Conservation (phyloP, 345 rosid genomes). For the Hibiscus syriacus region DNA sequence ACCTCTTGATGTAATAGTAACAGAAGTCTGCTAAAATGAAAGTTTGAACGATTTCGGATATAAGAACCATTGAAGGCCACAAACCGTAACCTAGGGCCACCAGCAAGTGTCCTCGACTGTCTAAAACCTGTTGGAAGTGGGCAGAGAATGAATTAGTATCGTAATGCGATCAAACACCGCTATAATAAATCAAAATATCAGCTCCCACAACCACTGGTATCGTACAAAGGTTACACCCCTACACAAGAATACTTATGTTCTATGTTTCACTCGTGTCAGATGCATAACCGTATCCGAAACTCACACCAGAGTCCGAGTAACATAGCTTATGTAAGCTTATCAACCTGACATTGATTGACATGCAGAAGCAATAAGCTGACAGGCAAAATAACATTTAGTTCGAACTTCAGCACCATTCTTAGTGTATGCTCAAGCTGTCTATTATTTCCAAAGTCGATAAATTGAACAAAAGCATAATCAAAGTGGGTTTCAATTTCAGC, state of each 20-base stretch:
- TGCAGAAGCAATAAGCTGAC: too few species aligned
- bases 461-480: background rate
- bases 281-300: too few species aligned
- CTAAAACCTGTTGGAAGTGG: conserved; percentile 61
- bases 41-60: conserved; percentile 95
- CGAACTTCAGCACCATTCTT: background rate
- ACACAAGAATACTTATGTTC: background rate
- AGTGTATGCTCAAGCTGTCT: background rate
- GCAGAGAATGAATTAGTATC: background rate
- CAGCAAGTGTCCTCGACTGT: conserved; percentile 82
- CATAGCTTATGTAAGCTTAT: background rate
- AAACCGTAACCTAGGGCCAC: conserved; percentile 94
- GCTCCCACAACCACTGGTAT: background rate
- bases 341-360: too few species aligned
- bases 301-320: too few species aligned
- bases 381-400: too few species aligned
- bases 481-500: conserved; percentile 3
- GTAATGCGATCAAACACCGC: background rate
- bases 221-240: background rate
- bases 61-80: conserved; percentile 99
- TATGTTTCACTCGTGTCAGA: too few species aligned
- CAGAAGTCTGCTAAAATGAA: conserved; percentile 99
- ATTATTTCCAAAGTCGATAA: conserved; percentile 3
- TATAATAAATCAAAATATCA: background rate
- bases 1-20: conserved; percentile 94